Evolutionary conservation across 768 basidiomycete species (phyloP), one percentile per base, ranked within the genome.

Genomic region (Boletus vermiculosoides): DNA sequence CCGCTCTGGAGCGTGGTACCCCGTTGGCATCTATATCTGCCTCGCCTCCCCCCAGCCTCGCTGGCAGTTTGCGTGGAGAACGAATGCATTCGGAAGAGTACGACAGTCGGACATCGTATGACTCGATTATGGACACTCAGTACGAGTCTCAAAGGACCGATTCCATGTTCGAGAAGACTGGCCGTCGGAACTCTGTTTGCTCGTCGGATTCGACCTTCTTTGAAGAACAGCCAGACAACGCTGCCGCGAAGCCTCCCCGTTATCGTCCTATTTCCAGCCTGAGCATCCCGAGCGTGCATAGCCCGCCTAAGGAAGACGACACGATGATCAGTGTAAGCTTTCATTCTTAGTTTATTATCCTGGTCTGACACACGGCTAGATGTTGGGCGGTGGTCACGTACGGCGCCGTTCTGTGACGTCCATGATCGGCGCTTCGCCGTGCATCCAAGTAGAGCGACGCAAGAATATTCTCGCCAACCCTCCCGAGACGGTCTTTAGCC

Each of bases 311-410:
- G 59, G 89, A 91, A 28, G 87, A 90, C 56, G 90, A 92, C 61
- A 92, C 91, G 0, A 90, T 91, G 88, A 86, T 92, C 46, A 83
- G 81, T 39, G 88, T 90, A 69, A 66, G 85, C 73, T 8, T 28
- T n/a, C 22, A 3, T 11, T 33, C 9, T 16, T 5, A 12, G 5
- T 33, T 50, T 39, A 28, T 2, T 28, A 54, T 30, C 48, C 22
- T 52, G 58, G 12, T 28, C 51, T 56, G 28, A 56, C 40, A 25
- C 10, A 45, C n/a, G 7, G 39, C 1, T 58, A 90, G 87, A 91
- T 92, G 89, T 74, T 92, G 34, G 90, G 86, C 48, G 90, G 88
- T 52, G 89, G 87, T 3, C 87, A 83, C 52, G 83, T 88, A 50
- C 83, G 86, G 31, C 83, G 89, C 33, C 74, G 78, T 13, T 90